Conservation (phyloP, 768 basidiomycete species). For the Psilocybe sp. region DNA sequence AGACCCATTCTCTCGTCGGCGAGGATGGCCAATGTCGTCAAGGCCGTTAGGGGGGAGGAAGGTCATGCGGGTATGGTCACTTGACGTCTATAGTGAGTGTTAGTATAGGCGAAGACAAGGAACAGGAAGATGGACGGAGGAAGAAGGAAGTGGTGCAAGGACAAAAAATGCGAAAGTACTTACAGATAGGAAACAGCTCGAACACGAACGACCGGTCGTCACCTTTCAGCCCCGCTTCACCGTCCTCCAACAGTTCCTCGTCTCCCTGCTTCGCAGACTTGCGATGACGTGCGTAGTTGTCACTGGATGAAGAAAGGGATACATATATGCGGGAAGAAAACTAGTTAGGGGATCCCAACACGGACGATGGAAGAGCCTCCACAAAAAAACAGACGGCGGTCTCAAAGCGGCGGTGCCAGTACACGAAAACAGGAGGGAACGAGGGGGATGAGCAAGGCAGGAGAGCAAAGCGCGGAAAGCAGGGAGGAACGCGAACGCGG, state of each 20-base stretch:
- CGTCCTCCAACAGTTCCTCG: slow-evolving; percentile 88
- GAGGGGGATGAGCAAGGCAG: too few relatives aligned
- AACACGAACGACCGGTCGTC: slow-evolving; percentile 93
- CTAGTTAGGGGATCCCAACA: too few relatives aligned
- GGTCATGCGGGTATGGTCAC: slow-evolving; percentile 93
- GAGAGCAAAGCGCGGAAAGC: too few relatives aligned
- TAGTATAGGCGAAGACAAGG: too few relatives aligned
- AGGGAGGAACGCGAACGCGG: too few relatives aligned
- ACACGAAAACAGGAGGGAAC: too few relatives aligned
- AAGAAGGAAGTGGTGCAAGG: too few relatives aligned
- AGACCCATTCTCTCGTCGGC: slow-evolving; percentile 99
- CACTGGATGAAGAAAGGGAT: slow-evolving; percentile 37
- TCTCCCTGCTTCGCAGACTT: slow-evolving; percentile 99
- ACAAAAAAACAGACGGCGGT: too few relatives aligned
- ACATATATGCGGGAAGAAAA: background rate
- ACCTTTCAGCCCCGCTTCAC: slow-evolving; percentile 74
- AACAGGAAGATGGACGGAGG: too few relatives aligned
- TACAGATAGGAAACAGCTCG: slow-evolving; percentile 90
- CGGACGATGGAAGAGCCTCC: too few relatives aligned
- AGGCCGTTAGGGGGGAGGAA: slow-evolving; percentile 94
- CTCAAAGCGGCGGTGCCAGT: too few relatives aligned
- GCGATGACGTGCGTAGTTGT: slow-evolving; percentile 77
- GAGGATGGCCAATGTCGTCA: slow-evolving; percentile 93
- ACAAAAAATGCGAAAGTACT: slow-evolving; percentile 4
- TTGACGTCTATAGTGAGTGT: slow-evolving; percentile 63